Evolutionary conservation across 139 green algal genomes (phyloP).

Genomic region (Deuterostichococcus epilithicus): DNA sequence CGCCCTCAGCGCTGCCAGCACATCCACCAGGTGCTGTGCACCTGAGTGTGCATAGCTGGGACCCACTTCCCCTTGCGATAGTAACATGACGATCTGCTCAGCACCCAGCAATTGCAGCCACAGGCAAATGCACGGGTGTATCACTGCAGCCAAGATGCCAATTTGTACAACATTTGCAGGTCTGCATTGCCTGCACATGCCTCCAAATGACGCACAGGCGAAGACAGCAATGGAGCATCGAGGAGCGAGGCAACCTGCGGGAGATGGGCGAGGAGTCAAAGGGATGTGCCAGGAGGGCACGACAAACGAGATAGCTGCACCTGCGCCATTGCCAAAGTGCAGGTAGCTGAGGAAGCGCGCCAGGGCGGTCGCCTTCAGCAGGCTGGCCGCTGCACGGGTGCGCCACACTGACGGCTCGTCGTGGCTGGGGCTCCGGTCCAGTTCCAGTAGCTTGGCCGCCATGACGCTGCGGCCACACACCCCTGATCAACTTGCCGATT

Average conservation of each 20-base stretch:
- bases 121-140: background rate
- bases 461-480: constrained; percentile 29
- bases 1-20: constrained; percentile 22
- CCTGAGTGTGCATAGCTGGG: constrained; percentile 1
- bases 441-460: constrained; percentile 23
- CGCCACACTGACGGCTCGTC: background rate
- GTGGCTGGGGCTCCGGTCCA: background rate
- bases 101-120: background rate
- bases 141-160: too few relatives aligned
- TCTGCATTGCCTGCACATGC: too few relatives aligned
- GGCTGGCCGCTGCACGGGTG: constrained; percentile 23
- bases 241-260: background rate
- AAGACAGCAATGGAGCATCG: background rate
- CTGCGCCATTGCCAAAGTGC: constrained; percentile 12
- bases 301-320: background rate
- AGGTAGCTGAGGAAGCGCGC: constrained; percentile 55
- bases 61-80: background rate
- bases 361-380: constrained; percentile 33
- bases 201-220: background rate
- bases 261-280: background rate
- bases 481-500: background rate
- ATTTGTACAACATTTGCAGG: too few relatives aligned
- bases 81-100: background rate
- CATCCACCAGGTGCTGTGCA: constrained; percentile 29
- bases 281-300: background rate